A percentile compares a stretch with the other conserved stretches of the same genome.
These are phyloP conservation scores for Apostasia shenzhenica DNA, from an alignment of 106 monocot genomes.

Conservation along the genomic window DNA sequence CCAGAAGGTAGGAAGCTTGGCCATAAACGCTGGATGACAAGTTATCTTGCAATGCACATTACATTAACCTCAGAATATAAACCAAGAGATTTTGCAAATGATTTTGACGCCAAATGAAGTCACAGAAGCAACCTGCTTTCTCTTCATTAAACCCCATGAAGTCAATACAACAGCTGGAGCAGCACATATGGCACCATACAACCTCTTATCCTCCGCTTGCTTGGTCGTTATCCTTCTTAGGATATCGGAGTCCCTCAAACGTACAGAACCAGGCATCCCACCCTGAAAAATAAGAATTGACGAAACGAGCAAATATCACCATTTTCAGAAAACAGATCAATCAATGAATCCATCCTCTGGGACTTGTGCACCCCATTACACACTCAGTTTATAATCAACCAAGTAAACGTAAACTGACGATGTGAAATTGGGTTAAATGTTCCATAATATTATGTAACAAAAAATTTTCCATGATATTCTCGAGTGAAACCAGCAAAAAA, in stretches of 20 bases:
- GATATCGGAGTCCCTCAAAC: constrained; percentile 62
- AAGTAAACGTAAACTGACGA: too few relatives aligned
- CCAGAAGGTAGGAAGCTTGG: constrained; percentile 75
- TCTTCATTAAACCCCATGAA: constrained; percentile 81
- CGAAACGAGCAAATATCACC: too few relatives aligned
- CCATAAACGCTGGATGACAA: constrained; percentile 86
- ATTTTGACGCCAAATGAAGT: background rate
- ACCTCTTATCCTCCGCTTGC: constrained; percentile 72
- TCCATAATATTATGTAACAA: too few relatives aligned
- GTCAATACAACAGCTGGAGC: constrained; percentile 80
- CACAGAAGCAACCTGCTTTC: constrained; percentile 51
- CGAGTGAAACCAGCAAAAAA: background rate
- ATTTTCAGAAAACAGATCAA: too few relatives aligned
- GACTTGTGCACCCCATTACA: too few relatives aligned
- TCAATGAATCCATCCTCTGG: too few relatives aligned
- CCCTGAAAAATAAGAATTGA: constrained; percentile 34
- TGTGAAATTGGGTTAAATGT: too few relatives aligned
- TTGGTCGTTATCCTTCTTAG: constrained; percentile 54
- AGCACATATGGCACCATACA: constrained; percentile 95
- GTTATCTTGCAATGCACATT: constrained; percentile 58
- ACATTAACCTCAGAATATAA: background rate
- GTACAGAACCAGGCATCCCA: constrained; percentile 90
- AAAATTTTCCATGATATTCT: too few relatives aligned
- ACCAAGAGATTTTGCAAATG: background rate
- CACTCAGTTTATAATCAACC: too few relatives aligned